These are phyloP conservation scores for Arachis monticola DNA, from an alignment of 331 rosid species.

Conservation along the genomic window DNA sequence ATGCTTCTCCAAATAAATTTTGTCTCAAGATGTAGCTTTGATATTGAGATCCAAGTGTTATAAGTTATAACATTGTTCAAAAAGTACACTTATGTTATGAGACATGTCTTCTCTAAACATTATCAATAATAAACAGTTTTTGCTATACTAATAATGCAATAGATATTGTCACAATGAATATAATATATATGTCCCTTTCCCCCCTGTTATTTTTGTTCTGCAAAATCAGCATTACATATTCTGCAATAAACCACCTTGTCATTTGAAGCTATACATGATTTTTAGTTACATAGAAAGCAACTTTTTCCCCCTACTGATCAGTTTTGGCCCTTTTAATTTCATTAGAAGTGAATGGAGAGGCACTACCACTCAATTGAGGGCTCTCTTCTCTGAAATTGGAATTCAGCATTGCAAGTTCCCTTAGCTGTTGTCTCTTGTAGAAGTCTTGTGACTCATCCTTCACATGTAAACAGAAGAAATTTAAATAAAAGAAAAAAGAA, in stretches of 20 bases:
- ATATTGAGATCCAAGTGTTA: slow-evolving; percentile 11
- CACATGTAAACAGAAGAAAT: slow-evolving; percentile 19
- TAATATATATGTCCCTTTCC: slow-evolving; percentile 6
- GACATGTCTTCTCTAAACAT: slow-evolving; percentile 19
- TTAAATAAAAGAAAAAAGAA: not conserved
- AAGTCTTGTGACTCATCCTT: slow-evolving; percentile 77
- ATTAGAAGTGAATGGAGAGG: slow-evolving; percentile 82
- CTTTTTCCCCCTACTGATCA: slow-evolving; percentile 47
- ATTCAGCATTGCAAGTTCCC: slow-evolving; percentile 63
- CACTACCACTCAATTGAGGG: slow-evolving; percentile 74
- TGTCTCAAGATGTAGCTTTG: slow-evolving; percentile 29
- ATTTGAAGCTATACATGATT: slow-evolving; percentile 34
- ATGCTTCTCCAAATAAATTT: slow-evolving; percentile 32
- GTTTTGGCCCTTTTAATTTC: slow-evolving; percentile 94
- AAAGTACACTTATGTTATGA: slow-evolving; percentile 9
- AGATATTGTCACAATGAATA: slow-evolving; percentile 34
- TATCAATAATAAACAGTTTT: slow-evolving; percentile 30
- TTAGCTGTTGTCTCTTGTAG: slow-evolving; percentile 66
- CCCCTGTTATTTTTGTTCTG: slow-evolving; percentile 19
- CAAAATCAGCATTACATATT: slow-evolving; percentile 23
- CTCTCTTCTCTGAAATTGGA: slow-evolving; percentile 81
- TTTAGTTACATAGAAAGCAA: slow-evolving; percentile 42
- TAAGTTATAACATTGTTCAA: not conserved
- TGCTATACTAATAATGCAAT: slow-evolving; percentile 30
- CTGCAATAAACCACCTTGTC: slow-evolving; percentile 38